These are phyloP conservation scores for Globisporangium nodosum DNA, from an alignment of 352 stramenopile genomes.

Conservation along the genomic window DNA sequence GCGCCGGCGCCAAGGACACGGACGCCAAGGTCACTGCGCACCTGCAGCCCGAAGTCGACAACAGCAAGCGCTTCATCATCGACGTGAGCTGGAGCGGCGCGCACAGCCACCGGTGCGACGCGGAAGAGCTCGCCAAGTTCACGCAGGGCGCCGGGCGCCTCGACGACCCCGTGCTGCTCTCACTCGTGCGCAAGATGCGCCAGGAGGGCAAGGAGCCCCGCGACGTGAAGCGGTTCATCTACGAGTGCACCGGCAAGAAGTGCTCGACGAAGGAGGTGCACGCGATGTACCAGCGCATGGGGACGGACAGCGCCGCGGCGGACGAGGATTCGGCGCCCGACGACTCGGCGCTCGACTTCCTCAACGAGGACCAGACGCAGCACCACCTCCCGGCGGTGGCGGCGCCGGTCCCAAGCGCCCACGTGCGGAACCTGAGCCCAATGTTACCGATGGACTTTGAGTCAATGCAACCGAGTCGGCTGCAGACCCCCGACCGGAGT, in stretches of 20 bases:
- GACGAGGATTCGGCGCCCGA: neutral
- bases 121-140: constrained; percentile 1
- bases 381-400: neutral
- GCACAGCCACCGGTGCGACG: constrained; percentile 6
- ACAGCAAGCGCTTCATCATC: constrained; percentile 6
- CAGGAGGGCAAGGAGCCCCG: constrained; percentile 4
- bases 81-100: constrained; percentile 6
- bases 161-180: constrained; percentile 9
- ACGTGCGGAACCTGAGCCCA: neutral
- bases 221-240: constrained; percentile 8
- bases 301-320: neutral
- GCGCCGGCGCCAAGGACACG: neutral
- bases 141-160: constrained; percentile 1
- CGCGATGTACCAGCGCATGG: constrained; percentile 4
- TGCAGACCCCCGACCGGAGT: neutral
- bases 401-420: no score
- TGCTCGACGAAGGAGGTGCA: constrained; percentile 6
- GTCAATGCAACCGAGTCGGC: neutral
- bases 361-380: neutral
- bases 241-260: constrained; percentile 7
- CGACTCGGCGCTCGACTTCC: neutral
- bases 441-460: neutral
- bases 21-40: constrained; percentile 6
- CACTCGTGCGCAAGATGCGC: constrained; percentile 6
- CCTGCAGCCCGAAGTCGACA: constrained; percentile 1